Conservation (phyloP, 1,139 yeast genomes). For the Yamadazyma friedrichii region DNA sequence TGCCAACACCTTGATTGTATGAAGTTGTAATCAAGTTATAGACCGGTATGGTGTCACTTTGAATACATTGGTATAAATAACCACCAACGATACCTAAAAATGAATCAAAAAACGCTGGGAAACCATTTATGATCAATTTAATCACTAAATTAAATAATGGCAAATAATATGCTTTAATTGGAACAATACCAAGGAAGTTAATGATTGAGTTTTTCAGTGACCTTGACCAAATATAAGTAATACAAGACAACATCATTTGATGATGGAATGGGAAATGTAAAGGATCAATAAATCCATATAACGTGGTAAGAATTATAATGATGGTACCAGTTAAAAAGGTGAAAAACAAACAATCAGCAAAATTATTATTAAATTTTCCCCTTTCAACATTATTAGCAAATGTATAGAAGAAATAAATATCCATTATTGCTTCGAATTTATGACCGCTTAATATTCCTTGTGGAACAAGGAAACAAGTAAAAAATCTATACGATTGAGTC, state of each 20-base stretch:
- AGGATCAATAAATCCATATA: conserved; percentile 25
- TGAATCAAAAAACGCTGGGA: conserved; percentile 35
- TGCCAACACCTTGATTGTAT: conserved; percentile 18
- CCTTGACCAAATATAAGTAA: conserved; percentile 62
- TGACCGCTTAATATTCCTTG: conserved; percentile 30
- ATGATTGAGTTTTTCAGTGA: conserved; percentile 49
- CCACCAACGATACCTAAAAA: conserved; percentile 53
- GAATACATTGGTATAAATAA: conserved; percentile 59
- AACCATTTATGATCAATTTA: conserved; percentile 46
- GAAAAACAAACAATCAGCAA: conserved; percentile 60
- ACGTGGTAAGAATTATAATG: conserved; percentile 31
- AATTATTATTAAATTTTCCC: conserved; percentile 50
- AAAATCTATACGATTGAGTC: conserved; percentile 42
- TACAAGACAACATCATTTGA: conserved; percentile 47
- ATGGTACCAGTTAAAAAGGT: conserved; percentile 48
- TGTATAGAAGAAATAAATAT: conserved; percentile 55
- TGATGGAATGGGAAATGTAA: conserved; percentile 28
- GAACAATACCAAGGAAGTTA: conserved; percentile 51
- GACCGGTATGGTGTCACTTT: conserved; percentile 49
- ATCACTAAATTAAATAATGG: conserved; percentile 56
- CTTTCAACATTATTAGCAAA: conserved; percentile 56
- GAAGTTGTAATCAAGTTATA: conserved; percentile 47
- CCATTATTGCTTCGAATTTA: conserved; percentile 48
- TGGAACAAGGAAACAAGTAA: conserved; percentile 51
- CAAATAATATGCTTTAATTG: conserved; percentile 57